phyloP scores from a whole-genome alignment of 805 yeast species.

The Yarrowia phangngaensis region DNA sequence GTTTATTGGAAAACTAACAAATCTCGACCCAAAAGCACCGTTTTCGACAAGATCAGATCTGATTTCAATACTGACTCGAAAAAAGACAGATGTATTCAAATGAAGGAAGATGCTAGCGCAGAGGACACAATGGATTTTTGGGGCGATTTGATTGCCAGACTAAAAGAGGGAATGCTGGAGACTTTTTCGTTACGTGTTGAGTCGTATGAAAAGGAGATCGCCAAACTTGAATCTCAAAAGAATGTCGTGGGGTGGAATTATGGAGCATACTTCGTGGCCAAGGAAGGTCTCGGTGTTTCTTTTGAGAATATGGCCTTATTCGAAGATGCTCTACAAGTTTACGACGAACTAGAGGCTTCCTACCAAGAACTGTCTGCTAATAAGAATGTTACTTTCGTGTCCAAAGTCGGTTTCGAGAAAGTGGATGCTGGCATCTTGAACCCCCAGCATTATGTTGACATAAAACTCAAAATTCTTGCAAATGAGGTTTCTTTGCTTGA shows the following conservation, averaged over 20 bases:
- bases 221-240: slow-evolving; percentile 40
- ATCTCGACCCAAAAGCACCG: slow-evolving; percentile 46
- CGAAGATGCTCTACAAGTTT: slow-evolving; percentile 58
- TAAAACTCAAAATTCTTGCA: slow-evolving; percentile 38
- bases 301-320: slow-evolving; percentile 53
- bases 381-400: slow-evolving; percentile 37
- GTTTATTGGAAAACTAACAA: slow-evolving; percentile 45
- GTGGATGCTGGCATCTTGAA: slow-evolving; percentile 30
- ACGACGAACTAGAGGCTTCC: slow-evolving; percentile 45
- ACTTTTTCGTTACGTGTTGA: slow-evolving; percentile 52
- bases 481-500: slow-evolving; percentile 42
- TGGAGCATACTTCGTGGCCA: slow-evolving; percentile 45
- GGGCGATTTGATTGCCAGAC: slow-evolving; percentile 44
- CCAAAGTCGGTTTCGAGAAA: slow-evolving; percentile 35
- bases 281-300: slow-evolving; percentile 51
- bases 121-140: slow-evolving; percentile 45
- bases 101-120: slow-evolving; percentile 31
- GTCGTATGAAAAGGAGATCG: slow-evolving; percentile 43
- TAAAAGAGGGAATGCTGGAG: slow-evolving; percentile 50
- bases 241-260: slow-evolving; percentile 46
- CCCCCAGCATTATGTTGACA: slow-evolving; percentile 30
- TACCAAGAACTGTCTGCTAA: slow-evolving; percentile 33
- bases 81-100: slow-evolving; percentile 40
- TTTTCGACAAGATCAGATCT: slow-evolving; percentile 51
- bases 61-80: slow-evolving; percentile 47